Evolutionary conservation across 2,329 filamentous ascomycete genomes (phyloP).

Genomic region (Paecilomyces sp.): DNA sequence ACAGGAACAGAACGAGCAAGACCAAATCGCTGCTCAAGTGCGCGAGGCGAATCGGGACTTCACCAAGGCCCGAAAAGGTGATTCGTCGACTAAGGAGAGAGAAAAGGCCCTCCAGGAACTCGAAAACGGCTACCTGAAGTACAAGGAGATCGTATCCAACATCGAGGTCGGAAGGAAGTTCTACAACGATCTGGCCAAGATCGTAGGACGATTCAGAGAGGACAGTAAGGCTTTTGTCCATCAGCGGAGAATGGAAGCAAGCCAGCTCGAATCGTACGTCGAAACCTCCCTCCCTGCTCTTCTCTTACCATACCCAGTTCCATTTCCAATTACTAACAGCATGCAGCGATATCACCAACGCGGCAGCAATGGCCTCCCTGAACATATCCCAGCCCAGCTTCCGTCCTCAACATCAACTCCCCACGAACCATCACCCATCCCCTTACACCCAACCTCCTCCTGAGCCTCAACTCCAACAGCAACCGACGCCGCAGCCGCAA

Average conservation of each 20-base stretch:
- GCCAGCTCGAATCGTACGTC: conserved; percentile 65
- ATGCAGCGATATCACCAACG: conserved; percentile 48
- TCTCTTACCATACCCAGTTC: not conserved
- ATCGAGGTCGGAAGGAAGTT: conserved; percentile 89
- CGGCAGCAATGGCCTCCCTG: conserved; percentile 49
- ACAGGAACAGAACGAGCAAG: conserved; percentile 70
- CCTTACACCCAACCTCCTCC: conserved; percentile 5
- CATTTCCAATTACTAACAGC: conserved; percentile 1
- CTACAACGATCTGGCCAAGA: conserved; percentile 89
- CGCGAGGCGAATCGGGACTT: conserved; percentile 73
- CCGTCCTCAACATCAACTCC: conserved; percentile 29
- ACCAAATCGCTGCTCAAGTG: conserved; percentile 61
- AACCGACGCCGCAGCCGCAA: conserved; percentile 35
- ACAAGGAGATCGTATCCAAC: conserved; percentile 91
- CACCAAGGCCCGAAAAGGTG: conserved; percentile 61
- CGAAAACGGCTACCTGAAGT: conserved; percentile 88
- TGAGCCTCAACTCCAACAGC: conserved; percentile 20
- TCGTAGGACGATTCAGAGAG: conserved; percentile 79
- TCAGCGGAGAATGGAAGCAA: conserved; percentile 71
- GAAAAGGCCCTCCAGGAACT: conserved; percentile 77
- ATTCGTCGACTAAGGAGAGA: conserved; percentile 62
- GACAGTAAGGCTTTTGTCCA: conserved; percentile 72
- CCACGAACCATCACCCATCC: conserved; percentile 16
- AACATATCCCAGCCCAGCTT: conserved; percentile 37
- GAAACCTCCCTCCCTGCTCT: not conserved